Base-by-base conservation (phyloP, 306 rosid species). In the Lathyrus aphaca region DNA sequence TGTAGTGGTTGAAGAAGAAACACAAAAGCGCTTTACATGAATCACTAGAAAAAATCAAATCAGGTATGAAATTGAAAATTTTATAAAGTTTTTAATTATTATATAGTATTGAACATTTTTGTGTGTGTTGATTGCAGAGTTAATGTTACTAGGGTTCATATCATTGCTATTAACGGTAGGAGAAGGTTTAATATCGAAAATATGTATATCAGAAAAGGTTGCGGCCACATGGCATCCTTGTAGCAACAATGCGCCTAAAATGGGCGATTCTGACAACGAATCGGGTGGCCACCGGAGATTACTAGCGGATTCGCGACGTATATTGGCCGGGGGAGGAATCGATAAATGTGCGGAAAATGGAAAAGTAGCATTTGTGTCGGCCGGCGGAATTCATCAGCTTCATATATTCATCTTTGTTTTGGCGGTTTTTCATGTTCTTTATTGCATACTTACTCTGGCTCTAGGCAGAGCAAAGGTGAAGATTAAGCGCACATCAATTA, bases 81-180 rank as follows among this genome's bases (percentile, higher is more conserved):
- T 0, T 11, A 5, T 13, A 2, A 13, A 12, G 10, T 55, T 14
- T 27, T 27, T 1, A 21, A n/a, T n/a, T 56, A 7, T 3, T 56
- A 10, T 30, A 29, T 7, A 29, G 7, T 56, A 32, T 37, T 38
- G 43, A 61, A 61, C 15, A 50, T 29, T 61, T 10, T 14, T 35
- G 5, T 17, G 5, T 55, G 66, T 62, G 27, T 77, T 11, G 4
- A 10, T 53, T 21, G 79, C 50, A 91, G 97, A 92, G 88, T 86
- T 92, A 10, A 92, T 92, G 97, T 68, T 92, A 53, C 19, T 92
- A 81, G 97, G 97, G 32, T 92, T 92, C 76, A 78, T 92, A 78
- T 92, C 97, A 30, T 74, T 92, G 85, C 86, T 92, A 19, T 84
- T 92, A 25, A 89, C 96, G n/a, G 92, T 92, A 4, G 96, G 89